Evolutionary conservation across 176 grass and related monocot genomes (phyloP).

Genomic region (Otatea glauca): DNA sequence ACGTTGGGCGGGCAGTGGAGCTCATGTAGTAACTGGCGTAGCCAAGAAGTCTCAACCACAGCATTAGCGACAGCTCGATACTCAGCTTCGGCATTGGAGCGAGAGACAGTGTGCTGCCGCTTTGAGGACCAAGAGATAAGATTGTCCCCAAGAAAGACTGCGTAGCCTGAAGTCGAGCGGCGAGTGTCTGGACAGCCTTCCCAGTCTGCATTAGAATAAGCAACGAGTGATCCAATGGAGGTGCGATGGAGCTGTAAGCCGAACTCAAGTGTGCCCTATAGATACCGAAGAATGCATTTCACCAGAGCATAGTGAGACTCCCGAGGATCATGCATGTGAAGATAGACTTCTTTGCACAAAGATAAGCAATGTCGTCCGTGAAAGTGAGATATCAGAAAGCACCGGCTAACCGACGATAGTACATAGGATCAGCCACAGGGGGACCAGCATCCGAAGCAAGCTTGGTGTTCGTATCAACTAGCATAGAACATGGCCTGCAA

Average conservation of each 20-base stretch:
- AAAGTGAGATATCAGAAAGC: neutral
- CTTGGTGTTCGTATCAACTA: neutral
- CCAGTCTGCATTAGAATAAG: neutral
- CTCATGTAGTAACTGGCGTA: neutral
- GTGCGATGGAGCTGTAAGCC: neutral
- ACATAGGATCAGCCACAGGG: neutral
- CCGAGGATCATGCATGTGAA: neutral
- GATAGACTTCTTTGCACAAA: too few relatives aligned
- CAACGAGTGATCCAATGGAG: fast-evolving
- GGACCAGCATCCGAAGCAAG: neutral
- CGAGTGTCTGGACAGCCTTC: neutral
- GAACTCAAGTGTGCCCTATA: neutral
- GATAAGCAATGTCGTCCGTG: neutral
- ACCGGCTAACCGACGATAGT: neutral
- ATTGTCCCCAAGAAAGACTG: neutral
- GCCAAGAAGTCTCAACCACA: neutral
- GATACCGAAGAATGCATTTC: neutral
- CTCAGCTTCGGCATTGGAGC: neutral
- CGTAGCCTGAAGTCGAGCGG: neutral
- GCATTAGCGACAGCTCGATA: neutral
- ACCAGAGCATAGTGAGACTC: neutral
- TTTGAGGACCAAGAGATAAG: neutral
- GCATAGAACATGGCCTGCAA: neutral
- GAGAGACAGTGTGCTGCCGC: neutral
- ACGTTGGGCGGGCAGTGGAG: neutral